Evolutionary conservation across 306 rosid species (phyloP).

Genomic region (Quercus cerris): DNA sequence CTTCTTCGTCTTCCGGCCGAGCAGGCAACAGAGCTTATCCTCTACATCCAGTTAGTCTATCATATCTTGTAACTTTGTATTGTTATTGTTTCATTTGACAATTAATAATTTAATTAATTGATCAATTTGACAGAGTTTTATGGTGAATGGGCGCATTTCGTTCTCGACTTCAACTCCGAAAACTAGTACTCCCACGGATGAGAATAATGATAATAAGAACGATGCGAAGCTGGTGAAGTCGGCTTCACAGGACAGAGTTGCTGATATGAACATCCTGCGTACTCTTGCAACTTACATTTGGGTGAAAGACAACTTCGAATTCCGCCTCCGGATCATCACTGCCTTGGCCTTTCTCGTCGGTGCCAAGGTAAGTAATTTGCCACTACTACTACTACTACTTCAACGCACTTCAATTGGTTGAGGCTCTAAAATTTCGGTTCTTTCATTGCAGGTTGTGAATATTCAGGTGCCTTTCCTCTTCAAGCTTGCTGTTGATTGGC

Average conservation of each 20-base stretch:
- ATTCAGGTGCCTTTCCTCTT: constrained; percentile 97
- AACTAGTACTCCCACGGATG: neutral
- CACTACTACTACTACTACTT: neutral
- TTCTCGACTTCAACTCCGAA: constrained; percentile 28
- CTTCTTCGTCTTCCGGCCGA: neutral
- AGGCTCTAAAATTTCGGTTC: neutral
- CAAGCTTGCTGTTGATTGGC: constrained; percentile 94
- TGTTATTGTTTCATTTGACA: neutral
- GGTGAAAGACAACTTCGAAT: constrained; percentile 83
- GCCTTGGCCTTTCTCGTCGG: constrained; percentile 86
- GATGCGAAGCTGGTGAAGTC: constrained; percentile 2
- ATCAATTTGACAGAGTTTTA: constrained; percentile 15
- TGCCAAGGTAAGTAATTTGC: constrained; percentile 59
- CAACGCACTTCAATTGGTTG: neutral
- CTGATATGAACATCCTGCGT: constrained; percentile 57
- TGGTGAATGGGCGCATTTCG: constrained; percentile 23
- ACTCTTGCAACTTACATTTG: constrained; percentile 88
- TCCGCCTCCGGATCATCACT: constrained; percentile 72
- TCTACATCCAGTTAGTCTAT: constrained; percentile 22
- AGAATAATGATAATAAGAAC: neutral
- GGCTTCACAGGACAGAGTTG: constrained; percentile 28
- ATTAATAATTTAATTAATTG: neutral
- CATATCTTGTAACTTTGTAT: neutral
- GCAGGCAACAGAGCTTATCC: constrained; percentile 10
- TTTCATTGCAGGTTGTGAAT: constrained; percentile 69